Base-by-base conservation (phyloP, 1,139 yeast species). In the Candida freyschussii region DNA sequence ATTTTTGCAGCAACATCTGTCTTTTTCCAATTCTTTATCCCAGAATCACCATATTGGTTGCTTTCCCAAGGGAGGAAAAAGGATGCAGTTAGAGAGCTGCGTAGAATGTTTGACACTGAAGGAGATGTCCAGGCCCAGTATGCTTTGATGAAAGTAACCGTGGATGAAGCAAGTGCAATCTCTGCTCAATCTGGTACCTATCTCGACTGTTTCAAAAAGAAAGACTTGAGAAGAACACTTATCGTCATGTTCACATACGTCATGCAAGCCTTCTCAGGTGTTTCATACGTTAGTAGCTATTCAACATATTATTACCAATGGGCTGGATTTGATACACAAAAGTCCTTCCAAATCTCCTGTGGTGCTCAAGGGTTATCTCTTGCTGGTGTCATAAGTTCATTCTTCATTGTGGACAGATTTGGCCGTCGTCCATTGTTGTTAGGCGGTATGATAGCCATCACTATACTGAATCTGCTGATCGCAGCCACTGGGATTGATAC, bases 181-280 rank as follows among this genome's bases (percentile, higher is more conserved):
- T 15, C 19, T 14, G 25, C 47, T 17, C 28, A 41, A 13, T 36
- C 41, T 19, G 34, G 50, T 22, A 46, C 66, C 2, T 66, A 63
- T 48, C 32, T 48, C 15, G 75, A 69, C 37, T 68, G 75, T 41
- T 66, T 72, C 57, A 61, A 50, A 39, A 71, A 71, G 6, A 40
- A 49, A 6, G 63, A 72, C 50, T 52, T 59, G 15, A 63, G 75
- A 50, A 65, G 78, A 60, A 73, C 78, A 2, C 56, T 72, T 41
- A 53, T 73, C 27, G 62, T 75, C 11, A 49, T 65, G 17, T 36
- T 66, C 27, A 59, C 63, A 6, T 72, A 73, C 67, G 40, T 67
- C 32, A 55, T 62, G 31, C 77, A 71, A 44, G 60, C 63, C 34
- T 58, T 65, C 44, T 64, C 74, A 27, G 78, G 78, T 39, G 61